Evolutionary conservation across 2,329 filamentous ascomycete genomes (phyloP), one percentile per base, ranked within the genome.

Genomic region (Gliomastix tumulicola): DNA sequence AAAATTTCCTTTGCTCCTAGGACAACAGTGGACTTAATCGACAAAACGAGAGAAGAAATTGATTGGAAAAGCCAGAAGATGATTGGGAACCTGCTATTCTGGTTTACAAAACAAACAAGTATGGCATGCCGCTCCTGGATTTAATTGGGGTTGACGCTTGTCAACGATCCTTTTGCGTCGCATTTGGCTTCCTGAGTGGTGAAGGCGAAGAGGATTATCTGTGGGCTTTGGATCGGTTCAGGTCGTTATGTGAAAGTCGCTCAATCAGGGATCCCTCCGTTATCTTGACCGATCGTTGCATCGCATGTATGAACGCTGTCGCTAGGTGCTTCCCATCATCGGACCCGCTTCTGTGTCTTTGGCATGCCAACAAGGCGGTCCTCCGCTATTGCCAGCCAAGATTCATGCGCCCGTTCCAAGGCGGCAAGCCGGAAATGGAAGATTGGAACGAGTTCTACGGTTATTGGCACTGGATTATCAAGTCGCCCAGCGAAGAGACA

Each of bases 71-170:
- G n/a, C n/a, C n/a, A n/a, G n/a, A n/a, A n/a, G n/a, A n/a, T n/a
- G n/a, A n/a, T n/a, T n/a, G n/a, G n/a, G n/a, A n/a, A n/a, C n/a
- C n/a, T n/a, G n/a, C n/a, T n/a, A n/a, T n/a, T n/a, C n/a, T n/a
- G n/a, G n/a, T n/a, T n/a, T 48, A 49, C 20, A 48, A 49, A 34
- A 48, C 44, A 9, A 49, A 49, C 21, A 48, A 46, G 25, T 41
- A 45, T n/a, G 17, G 12, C 2, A 50, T 49, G 41, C 41, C 38
- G n/a, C 38, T 50, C 4, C 37, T 49, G 13, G 40, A 49, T 39
- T 46, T 49, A n/a, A 38, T 47, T 32, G 37, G 43, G 6, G 40
- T 50, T 31, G 34, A 48, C 35, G 33, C 42, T 23, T 48, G 36
- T 28, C 16, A 48, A 25, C 37, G 40, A 6, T 45, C 41, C 4